A percentile compares a stretch with the other conserved stretches of the same genome.
Evolutionary conservation across 495 filamentous ascomycete species (phyloP).

Genomic region (Margaritispora aquatica): DNA sequence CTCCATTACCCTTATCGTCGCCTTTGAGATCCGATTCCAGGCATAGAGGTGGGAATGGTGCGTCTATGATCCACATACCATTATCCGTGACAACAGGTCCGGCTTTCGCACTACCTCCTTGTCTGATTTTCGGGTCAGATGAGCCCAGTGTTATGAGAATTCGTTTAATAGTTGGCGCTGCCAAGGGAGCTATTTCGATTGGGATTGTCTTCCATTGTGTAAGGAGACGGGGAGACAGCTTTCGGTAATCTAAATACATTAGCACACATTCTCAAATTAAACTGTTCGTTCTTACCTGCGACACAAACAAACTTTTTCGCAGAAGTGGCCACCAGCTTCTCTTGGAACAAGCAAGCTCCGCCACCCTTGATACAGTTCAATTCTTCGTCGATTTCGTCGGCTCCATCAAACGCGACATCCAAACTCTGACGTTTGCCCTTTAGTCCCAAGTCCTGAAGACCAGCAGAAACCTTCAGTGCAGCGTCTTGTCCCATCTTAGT

Average conservation of each 20-base stretch:
- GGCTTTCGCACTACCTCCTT: slow-evolving; percentile 61
- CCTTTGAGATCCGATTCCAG: slow-evolving; percentile 49
- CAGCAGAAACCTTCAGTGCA: slow-evolving; percentile 22
- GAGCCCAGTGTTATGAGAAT: slow-evolving; percentile 67
- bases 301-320: slow-evolving; percentile 90
- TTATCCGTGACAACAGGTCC: slow-evolving; percentile 90
- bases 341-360: slow-evolving; percentile 93
- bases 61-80: slow-evolving; percentile 88
- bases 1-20: slow-evolving; percentile 37
- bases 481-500: slow-evolving; percentile 15
- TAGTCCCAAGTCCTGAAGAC: slow-evolving; percentile 23
- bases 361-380: slow-evolving; percentile 97
- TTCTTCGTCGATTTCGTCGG: slow-evolving; percentile 93
- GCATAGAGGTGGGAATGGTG: slow-evolving; percentile 69
- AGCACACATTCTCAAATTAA: not conserved
- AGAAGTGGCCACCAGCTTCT: slow-evolving; percentile 86
- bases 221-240: slow-evolving; percentile 71
- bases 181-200: slow-evolving; percentile 85
- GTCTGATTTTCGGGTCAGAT: slow-evolving; percentile 58
- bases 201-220: slow-evolving; percentile 76
- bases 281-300: slow-evolving; percentile 52
- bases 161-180: slow-evolving; percentile 62
- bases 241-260: slow-evolving; percentile 65
- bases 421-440: slow-evolving; percentile 36
- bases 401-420: slow-evolving; percentile 90